phyloP scores from a whole-genome alignment of 2,329 filamentous ascomycete genomes.

The Fusarium continuum region DNA sequence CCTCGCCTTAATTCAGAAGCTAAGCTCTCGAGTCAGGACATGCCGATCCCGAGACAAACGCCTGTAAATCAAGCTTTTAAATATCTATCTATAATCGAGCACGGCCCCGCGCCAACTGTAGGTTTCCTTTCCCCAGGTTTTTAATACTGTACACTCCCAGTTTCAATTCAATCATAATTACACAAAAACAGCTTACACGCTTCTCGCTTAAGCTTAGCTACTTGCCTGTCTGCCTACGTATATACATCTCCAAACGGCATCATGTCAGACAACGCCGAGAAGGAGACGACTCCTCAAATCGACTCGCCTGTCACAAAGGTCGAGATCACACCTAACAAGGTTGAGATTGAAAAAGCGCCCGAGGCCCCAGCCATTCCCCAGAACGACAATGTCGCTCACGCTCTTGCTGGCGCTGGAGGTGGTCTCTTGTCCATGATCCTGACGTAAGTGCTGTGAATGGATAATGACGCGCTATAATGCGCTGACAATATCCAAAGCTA shows the following conservation, averaged over 20 bases:
- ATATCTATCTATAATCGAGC: slow-evolving; percentile 26
- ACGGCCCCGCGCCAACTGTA: slow-evolving; percentile 27
- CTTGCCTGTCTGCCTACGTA: slow-evolving; percentile 4
- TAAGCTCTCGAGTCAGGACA: slow-evolving; percentile 18
- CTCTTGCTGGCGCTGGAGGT: slow-evolving; percentile 89
- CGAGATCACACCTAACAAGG: slow-evolving; percentile 28
- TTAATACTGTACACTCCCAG: slow-evolving; percentile 15
- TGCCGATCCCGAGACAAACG: slow-evolving; percentile 29
- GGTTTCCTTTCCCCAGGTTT: slow-evolving; percentile 25
- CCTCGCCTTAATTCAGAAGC: neutral
- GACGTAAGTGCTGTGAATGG: slow-evolving; percentile 69
- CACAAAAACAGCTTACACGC: slow-evolving; percentile 3
- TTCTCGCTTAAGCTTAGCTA: slow-evolving; percentile 18
- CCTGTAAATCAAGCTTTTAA: slow-evolving; percentile 8
- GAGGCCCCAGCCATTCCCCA: slow-evolving; percentile 68
- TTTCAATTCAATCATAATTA: slow-evolving; percentile 6
- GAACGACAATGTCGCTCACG: slow-evolving; percentile 97
- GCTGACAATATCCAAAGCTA: slow-evolving; percentile 66
- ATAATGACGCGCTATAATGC: slow-evolving; percentile 10
- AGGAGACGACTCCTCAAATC: slow-evolving; percentile 35
- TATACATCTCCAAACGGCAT: neutral
- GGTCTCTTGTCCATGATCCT: slow-evolving; percentile 95
- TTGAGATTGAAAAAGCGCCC: slow-evolving; percentile 58
- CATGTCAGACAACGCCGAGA: slow-evolving; percentile 37
- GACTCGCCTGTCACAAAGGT: slow-evolving; percentile 31